These are phyloP conservation scores for Leishmania tarentolae DNA, from an alignment of 208 protist genomes.

Conservation along the genomic window DNA sequence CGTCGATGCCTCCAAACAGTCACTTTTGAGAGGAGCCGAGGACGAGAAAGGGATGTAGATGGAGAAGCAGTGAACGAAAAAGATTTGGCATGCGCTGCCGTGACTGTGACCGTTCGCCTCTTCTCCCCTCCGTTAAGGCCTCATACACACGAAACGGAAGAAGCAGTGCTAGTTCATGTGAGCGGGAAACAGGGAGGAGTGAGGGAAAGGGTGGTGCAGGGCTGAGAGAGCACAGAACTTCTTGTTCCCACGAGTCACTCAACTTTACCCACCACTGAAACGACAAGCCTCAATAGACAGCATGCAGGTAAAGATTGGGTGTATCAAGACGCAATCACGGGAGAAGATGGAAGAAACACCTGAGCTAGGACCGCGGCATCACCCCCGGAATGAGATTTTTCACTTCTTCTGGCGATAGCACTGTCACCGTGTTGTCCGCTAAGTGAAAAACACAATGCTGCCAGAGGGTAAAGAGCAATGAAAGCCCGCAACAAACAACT, in stretches of 20 bases:
- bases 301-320: background rate
- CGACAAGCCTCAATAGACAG: background rate
- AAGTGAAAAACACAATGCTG: background rate
- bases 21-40: no score
- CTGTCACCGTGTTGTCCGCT: no score
- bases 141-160: background rate
- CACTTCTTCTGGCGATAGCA: no score
- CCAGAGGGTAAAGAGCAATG: conserved; percentile 4
- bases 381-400: no score
- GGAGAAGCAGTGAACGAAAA: background rate
- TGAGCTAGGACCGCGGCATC: no score
- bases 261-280: background rate
- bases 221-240: background rate
- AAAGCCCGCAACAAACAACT: no score
- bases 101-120: background rate
- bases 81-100: background rate
- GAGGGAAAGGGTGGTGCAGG: background rate
- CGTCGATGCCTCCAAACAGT: background rate
- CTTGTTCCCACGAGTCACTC: background rate
- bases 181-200: background rate
- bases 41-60: background rate
- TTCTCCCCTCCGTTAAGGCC: background rate
- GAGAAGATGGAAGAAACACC: conserved; percentile 10
- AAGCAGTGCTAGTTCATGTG: background rate
- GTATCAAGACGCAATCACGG: background rate